A percentile compares a stretch with the other conserved stretches of the same genome.
Conservation (phyloP, 148 eudicot species). For the Heliamphora exappendiculata region DNA sequence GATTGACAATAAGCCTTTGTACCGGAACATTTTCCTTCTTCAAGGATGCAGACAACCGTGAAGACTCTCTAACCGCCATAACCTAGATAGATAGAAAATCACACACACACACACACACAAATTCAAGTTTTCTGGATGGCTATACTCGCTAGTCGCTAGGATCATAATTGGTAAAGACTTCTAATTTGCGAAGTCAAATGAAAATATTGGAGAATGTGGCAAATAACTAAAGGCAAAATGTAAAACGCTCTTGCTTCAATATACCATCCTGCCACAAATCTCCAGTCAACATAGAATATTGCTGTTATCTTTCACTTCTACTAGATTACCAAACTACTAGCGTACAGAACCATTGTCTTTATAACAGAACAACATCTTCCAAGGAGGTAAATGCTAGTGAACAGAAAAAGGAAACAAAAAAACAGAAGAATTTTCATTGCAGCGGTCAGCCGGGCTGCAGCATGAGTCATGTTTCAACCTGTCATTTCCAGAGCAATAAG, state of each 20-base stretch:
- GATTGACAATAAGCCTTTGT: constrained; percentile 84
- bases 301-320: not conserved
- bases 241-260: not conserved
- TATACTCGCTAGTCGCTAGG: not conserved
- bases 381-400: not conserved
- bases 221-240: too few relatives aligned
- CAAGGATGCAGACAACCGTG: constrained; percentile 78
- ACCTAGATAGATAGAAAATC: constrained; percentile 34
- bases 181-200: too few relatives aligned
- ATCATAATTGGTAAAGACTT: not conserved
- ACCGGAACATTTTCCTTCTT: constrained; percentile 86
- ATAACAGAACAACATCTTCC: not conserved
- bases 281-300: not conserved
- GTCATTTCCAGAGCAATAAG: not conserved
- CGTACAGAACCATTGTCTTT: not conserved
- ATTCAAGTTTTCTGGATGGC: not conserved
- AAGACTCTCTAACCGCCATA: constrained; percentile 86
- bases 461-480: not conserved
- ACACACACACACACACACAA: too few relatives aligned
- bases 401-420: not conserved
- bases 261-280: not conserved
- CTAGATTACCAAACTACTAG: not conserved
- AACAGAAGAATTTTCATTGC: not conserved
- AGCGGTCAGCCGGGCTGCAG: not conserved
- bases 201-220: not conserved